A percentile compares a stretch with the other conserved stretches of the same genome.
These are phyloP conservation scores for Ustilago shanxiensis DNA, from an alignment of 1,284 basidiomycete species.

Conservation along the genomic window DNA sequence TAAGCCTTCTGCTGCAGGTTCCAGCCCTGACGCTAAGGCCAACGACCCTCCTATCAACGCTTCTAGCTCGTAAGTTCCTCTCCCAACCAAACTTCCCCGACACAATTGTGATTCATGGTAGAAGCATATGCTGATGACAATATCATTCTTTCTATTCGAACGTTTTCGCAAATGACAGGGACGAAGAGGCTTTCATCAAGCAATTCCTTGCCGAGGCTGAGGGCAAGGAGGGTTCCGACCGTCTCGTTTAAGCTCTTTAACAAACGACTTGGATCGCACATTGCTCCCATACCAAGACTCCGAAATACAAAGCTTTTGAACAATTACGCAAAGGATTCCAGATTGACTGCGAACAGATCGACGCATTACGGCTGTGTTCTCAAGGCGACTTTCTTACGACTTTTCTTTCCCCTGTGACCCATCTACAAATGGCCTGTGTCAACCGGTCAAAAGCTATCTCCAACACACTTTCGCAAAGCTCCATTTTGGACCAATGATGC, in stretches of 20 bases:
- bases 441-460: too few relatives aligned
- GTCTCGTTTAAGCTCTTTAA: constrained; percentile 39
- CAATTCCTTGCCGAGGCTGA: constrained; percentile 67
- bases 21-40: constrained; percentile 36
- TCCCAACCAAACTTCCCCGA: neutral
- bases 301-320: constrained; percentile 1
- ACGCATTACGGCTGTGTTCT: neutral
- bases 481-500: too few relatives aligned
- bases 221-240: constrained; percentile 48
- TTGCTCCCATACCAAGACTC: neutral
- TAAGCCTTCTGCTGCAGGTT: constrained; percentile 20
- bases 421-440: too few relatives aligned
- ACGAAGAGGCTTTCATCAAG: constrained; percentile 69
- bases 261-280: neutral
- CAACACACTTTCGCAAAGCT: too few relatives aligned
- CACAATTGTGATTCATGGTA: too few relatives aligned
- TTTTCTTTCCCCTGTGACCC: too few relatives aligned
- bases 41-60: constrained; percentile 58
- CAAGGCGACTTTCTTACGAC: too few relatives aligned
- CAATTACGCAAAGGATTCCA: neutral
- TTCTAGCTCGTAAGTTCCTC: constrained; percentile 58
- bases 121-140: neutral
- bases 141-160: neutral
- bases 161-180: constrained; percentile 29
- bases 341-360: neutral